A percentile compares a stretch with the other conserved stretches of the same genome.
Conservation (phyloP, 1,284 basidiomycete species). For the Gymnopus androsaceus region DNA sequence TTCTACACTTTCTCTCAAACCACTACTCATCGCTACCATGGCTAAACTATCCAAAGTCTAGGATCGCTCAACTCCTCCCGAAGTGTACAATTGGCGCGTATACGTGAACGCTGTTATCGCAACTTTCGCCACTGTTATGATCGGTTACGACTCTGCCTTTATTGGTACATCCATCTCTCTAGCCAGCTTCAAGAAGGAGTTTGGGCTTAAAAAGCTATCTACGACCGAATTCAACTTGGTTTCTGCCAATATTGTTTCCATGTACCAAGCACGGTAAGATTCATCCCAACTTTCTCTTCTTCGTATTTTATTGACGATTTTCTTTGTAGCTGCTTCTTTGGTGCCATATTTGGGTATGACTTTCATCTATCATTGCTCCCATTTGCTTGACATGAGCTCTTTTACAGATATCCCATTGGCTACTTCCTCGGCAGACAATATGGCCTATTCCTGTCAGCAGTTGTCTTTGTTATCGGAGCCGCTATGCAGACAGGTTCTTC, state of each 20-base stretch:
- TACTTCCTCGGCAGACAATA: constrained; percentile 35
- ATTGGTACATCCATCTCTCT: constrained; percentile 46
- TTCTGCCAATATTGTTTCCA: constrained; percentile 49
- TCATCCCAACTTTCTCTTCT: constrained; percentile 9
- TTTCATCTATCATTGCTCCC: no score
- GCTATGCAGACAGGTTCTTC: constrained; percentile 33
- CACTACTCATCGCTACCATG: constrained; percentile 35
- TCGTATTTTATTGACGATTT: not conserved
- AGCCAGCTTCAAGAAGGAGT: constrained; percentile 44
- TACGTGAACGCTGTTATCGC: constrained; percentile 41
- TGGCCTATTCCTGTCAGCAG: constrained; percentile 29
- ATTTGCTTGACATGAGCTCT: no score
- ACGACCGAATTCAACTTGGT: constrained; percentile 34
- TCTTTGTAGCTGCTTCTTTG: constrained; percentile 36
- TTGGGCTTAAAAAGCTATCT: constrained; percentile 37
- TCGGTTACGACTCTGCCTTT: constrained; percentile 48
- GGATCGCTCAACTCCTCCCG: constrained; percentile 43
- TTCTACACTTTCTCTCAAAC: no score
- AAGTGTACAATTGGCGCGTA: constrained; percentile 52
- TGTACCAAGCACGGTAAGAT: constrained; percentile 46
- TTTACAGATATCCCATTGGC: constrained; percentile 34
- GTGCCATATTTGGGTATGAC: constrained; percentile 37
- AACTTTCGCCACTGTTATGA: constrained; percentile 42
- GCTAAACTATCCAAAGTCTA: constrained; percentile 30
- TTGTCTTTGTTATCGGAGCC: constrained; percentile 34